phyloP scores from a whole-genome alignment of 208 protist genomes.

The Crithidia bombi region DNA sequence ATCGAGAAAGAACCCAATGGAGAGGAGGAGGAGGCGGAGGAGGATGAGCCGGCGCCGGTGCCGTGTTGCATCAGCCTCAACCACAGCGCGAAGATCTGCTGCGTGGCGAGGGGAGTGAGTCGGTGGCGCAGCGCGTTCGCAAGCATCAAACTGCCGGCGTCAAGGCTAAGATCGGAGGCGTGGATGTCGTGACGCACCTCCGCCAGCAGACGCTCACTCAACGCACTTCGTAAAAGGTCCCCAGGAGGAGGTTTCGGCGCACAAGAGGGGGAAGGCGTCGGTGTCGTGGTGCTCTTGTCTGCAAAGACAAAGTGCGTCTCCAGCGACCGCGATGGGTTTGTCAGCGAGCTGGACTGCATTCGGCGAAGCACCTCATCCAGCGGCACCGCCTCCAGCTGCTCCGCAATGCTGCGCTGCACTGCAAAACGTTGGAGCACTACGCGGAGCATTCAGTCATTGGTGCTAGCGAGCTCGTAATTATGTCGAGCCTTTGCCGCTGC shows the following conservation, averaged over 20 bases:
- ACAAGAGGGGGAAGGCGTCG: neutral
- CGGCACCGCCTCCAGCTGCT: conserved; percentile 44
- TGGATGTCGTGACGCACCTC: conserved; percentile 27
- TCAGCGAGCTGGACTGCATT: conserved; percentile 76
- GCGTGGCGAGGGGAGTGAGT: conserved; percentile 38
- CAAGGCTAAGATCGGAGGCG: conserved; percentile 33
- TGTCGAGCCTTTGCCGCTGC: neutral
- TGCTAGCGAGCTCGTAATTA: neutral
- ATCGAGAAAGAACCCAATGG: conserved; percentile 8
- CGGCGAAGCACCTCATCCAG: conserved; percentile 77
- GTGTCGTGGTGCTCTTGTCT: neutral
- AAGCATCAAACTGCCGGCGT: conserved; percentile 61
- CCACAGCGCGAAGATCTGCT: conserved; percentile 30
- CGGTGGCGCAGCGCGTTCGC: conserved; percentile 70
- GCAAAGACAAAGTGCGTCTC: conserved; percentile 63
- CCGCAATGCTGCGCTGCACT: conserved; percentile 28
- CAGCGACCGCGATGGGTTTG: conserved; percentile 64
- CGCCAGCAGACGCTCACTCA: conserved; percentile 27
- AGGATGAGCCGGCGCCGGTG: neutral
- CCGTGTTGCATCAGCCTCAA: conserved; percentile 20
- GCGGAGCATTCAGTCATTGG: conserved; percentile 25
- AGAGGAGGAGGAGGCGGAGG: neutral
- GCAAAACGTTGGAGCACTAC: conserved; percentile 33
- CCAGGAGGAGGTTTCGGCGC: neutral
- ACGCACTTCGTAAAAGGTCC: conserved; percentile 13